A percentile compares a stretch with the other conserved stretches of the same genome.
Evolutionary conservation across 2,329 filamentous ascomycete genomes (phyloP).

Genomic region (Ascochyta koolunga): DNA sequence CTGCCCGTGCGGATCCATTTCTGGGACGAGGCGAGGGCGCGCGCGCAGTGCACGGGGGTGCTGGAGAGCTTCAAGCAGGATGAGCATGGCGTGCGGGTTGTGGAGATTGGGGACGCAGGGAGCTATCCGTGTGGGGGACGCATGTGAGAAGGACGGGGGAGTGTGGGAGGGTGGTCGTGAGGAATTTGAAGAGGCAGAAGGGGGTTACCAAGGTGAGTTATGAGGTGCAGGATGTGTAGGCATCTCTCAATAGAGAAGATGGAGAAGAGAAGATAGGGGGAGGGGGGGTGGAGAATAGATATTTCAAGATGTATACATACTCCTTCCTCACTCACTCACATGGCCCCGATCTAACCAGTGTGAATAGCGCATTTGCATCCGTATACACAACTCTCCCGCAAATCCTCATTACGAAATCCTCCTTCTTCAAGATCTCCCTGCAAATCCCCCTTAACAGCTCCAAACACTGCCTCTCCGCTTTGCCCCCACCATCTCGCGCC

Average conservation of each 20-base stretch:
- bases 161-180: constrained; percentile 67
- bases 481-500: too few species aligned
- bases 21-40: constrained; percentile 70
- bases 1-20: constrained; percentile 61
- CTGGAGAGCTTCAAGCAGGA: constrained; percentile 44
- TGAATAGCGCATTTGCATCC: too few species aligned
- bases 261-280: too few species aligned
- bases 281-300: too few species aligned
- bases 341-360: too few species aligned
- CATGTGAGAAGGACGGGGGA: constrained; percentile 68
- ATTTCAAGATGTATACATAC: neutral
- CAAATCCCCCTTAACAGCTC: too few species aligned
- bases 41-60: constrained; percentile 47
- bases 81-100: constrained; percentile 61
- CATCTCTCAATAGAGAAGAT: too few species aligned
- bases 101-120: constrained; percentile 71
- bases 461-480: too few species aligned
- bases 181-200: constrained; percentile 70
- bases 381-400: too few species aligned
- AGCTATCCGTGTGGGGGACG: constrained; percentile 78
- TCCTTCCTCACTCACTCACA: too few species aligned
- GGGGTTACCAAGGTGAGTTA: constrained; percentile 65
- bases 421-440: too few species aligned
- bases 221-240: constrained; percentile 37
- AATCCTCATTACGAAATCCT: too few species aligned